A percentile compares a stretch with the other conserved stretches of the same genome.
These are phyloP conservation scores for Podospora pseudopauciseta DNA, from an alignment of 495 filamentous ascomycete genomes.

Conservation along the genomic window DNA sequence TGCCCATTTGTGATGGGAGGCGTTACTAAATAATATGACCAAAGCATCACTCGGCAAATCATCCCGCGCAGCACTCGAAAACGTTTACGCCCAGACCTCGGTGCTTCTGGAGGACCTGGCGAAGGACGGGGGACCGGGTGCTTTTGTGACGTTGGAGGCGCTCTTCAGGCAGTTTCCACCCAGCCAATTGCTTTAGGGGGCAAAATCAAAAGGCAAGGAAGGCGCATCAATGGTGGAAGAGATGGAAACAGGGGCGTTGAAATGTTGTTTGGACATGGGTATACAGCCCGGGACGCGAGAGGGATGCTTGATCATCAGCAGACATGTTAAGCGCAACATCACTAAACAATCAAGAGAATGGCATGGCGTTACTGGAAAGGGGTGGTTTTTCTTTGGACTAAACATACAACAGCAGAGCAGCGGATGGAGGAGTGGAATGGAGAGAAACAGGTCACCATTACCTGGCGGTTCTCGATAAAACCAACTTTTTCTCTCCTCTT, in stretches of 20 bases:
- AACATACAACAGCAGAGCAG: too few species aligned
- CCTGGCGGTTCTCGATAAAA: too few species aligned
- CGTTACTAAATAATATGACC: neutral
- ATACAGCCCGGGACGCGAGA: neutral
- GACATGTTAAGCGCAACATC: too few species aligned
- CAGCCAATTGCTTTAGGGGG: slow-evolving; percentile 15
- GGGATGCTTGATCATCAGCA: too few species aligned
- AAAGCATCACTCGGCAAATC: slow-evolving; percentile 87
- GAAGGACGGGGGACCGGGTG: slow-evolving; percentile 77
- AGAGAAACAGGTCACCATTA: too few species aligned
- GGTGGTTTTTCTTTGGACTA: too few species aligned
- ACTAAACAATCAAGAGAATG: too few species aligned
- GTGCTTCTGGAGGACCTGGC: slow-evolving; percentile 79
- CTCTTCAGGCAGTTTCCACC: slow-evolving; percentile 48
- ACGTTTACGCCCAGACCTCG: slow-evolving; percentile 80
- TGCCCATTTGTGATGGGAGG: too few species aligned
- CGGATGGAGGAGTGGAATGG: too few species aligned
- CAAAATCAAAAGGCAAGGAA: neutral
- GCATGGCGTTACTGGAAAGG: too few species aligned
- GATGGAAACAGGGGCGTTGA: neutral
- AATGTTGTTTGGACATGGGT: neutral
- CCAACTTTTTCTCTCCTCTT: too few species aligned
- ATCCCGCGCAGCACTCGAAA: slow-evolving; percentile 80
- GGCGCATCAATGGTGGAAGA: neutral
- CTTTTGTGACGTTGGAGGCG: slow-evolving; percentile 81